A percentile compares a stretch with the other conserved stretches of the same genome.
phyloP scores from a whole-genome alignment of 2,329 filamentous ascomycete genomes.

The Chlorencoelia australis region DNA sequence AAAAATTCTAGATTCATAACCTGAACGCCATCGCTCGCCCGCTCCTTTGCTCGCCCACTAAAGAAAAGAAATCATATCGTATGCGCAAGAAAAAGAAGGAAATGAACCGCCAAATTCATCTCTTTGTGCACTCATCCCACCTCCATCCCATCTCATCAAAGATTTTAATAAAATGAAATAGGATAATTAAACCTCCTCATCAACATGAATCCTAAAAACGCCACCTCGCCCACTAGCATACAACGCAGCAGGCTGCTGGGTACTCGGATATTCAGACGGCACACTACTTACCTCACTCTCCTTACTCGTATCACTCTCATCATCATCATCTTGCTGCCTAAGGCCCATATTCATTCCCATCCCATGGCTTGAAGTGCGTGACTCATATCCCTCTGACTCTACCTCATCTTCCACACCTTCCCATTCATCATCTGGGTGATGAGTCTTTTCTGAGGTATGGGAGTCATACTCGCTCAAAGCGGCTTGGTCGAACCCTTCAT shows the following conservation, averaged over 20 bases:
- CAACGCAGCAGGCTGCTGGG: neutral
- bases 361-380: neutral
- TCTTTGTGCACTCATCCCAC: no score
- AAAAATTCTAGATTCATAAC: no score
- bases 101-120: no score
- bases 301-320: slow-evolving; percentile 1
- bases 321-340: slow-evolving; percentile 1
- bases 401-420: slow-evolving; percentile 7
- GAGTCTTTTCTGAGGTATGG: neutral
- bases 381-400: neutral
- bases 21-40: no score
- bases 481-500: slow-evolving; percentile 18
- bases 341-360: neutral
- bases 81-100: no score
- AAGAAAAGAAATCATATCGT: no score
- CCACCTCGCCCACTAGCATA: neutral
- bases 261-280: slow-evolving; percentile 10
- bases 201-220: slow-evolving; percentile 5
- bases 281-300: slow-evolving; percentile 5
- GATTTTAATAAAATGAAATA: no score
- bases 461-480: slow-evolving; percentile 16
- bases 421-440: slow-evolving; percentile 8
- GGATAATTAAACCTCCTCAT: no score
- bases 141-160: no score
- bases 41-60: no score